Conservation (phyloP, 331 rosid genomes). For the Malus hybrid region DNA sequence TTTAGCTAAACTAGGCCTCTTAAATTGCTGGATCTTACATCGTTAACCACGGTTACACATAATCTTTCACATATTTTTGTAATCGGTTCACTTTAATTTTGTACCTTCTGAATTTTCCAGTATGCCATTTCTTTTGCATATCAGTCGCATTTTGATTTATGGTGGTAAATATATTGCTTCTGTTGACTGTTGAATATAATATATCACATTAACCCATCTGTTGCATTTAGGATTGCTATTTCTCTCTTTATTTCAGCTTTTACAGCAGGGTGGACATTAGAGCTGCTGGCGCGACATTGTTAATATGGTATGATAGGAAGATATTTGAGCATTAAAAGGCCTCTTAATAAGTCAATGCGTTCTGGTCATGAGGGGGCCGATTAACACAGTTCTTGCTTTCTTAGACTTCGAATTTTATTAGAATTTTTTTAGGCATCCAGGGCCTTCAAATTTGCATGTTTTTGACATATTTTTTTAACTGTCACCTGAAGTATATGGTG, state of each 20-base stretch:
- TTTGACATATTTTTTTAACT: not conserved
- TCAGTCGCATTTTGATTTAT: not conserved
- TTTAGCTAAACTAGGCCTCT: not conserved
- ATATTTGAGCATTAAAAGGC: constrained; percentile 66
- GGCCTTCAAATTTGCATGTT: not conserved
- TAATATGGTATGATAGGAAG: constrained; percentile 92
- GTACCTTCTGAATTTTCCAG: not conserved
- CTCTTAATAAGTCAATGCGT: constrained; percentile 24
- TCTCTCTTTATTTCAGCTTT: constrained; percentile 70
- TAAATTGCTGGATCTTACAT: not conserved
- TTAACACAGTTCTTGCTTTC: not conserved
- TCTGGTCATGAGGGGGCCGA: constrained; percentile 26
- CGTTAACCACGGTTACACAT: not conserved
- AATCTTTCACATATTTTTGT: not conserved
- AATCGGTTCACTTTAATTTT: not conserved
- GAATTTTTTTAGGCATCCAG: not conserved
- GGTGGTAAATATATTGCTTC: constrained; percentile 15
- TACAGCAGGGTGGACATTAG: constrained; percentile 78
- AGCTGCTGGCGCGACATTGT: constrained; percentile 86
- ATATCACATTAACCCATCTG: constrained; percentile 51
- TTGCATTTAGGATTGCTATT: constrained; percentile 83
- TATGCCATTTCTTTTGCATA: not conserved
- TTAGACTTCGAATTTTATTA: not conserved
- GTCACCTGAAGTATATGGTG: not conserved
- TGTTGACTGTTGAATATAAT: constrained; percentile 29